A percentile compares a stretch with the other conserved stretches of the same genome.
Conservation (phyloP, 2,329 filamentous ascomycete genomes). For the Scedosporium dehoogii region DNA sequence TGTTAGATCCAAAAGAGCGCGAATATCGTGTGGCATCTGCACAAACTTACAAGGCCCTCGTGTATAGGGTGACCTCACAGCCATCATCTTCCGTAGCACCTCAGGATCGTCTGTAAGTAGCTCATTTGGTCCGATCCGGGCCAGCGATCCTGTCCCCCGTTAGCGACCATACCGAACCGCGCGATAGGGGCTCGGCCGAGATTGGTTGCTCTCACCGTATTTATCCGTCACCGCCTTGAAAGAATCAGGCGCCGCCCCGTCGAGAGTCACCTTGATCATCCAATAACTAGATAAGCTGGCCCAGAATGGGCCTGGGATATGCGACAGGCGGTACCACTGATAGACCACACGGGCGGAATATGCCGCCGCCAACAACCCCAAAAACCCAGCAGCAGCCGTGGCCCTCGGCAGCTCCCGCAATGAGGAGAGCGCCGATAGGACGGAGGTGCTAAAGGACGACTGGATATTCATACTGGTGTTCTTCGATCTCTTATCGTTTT, state of each 20-base stretch:
- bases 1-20: conserved; percentile 22
- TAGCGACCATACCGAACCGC: neutral
- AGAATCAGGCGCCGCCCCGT: conserved; percentile 1
- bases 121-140: conserved; percentile 32
- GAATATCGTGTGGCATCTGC: conserved; percentile 13
- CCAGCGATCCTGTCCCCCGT: conserved; percentile 20
- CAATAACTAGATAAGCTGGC: conserved; percentile 30
- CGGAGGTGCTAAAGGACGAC: too few relatives aligned
- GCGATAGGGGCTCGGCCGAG: neutral
- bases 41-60: conserved; percentile 16
- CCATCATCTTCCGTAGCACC: conserved; percentile 25
- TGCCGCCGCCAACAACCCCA: neutral
- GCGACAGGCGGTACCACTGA: conserved; percentile 25
- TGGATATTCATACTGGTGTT: too few relatives aligned
- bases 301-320: conserved; percentile 27
- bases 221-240: conserved; percentile 17
- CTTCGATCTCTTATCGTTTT: too few relatives aligned
- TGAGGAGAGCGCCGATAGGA: neutral
- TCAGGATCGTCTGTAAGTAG: conserved; percentile 29
- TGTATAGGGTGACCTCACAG: conserved; percentile 24
- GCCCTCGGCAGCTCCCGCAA: neutral
- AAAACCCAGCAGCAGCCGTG: neutral
- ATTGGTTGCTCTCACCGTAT: conserved; percentile 14
- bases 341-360: neutral
- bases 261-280: conserved; percentile 17